phyloP scores from a whole-genome alignment of 78 protist genomes.

The Dictyostelium brefeldianum region DNA sequence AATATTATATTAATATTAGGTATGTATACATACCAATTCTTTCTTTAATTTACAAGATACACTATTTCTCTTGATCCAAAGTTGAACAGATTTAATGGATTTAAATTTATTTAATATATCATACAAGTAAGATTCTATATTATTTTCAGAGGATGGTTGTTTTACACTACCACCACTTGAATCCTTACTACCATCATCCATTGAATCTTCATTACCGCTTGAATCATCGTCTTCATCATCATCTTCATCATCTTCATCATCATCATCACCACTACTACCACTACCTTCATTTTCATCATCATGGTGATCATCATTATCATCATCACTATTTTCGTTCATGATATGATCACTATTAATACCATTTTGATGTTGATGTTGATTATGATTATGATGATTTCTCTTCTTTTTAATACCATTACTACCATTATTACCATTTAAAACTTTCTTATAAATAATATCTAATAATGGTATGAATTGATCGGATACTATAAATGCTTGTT shows the following conservation, averaged over 20 bases:
- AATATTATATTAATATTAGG: too few relatives aligned
- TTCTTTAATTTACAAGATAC: background rate
- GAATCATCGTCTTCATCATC: background rate
- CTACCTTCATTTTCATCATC: background rate
- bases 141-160: background rate
- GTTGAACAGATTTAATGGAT: conserved; percentile 21
- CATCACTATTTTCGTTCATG: background rate
- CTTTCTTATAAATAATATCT: conserved; percentile 1
- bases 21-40: background rate
- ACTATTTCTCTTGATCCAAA: conserved; percentile 36
- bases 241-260: background rate
- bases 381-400: background rate
- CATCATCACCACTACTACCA: background rate
- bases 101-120: conserved; percentile 20
- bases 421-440: background rate
- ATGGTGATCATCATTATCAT: background rate
- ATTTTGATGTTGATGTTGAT: background rate
- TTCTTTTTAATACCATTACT: background rate
- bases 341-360: background rate
- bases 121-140: conserved; percentile 19
- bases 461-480: conserved; percentile 13
- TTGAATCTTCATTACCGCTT: background rate
- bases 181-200: background rate
- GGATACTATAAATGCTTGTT: conserved; percentile 24
- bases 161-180: background rate